Base-by-base conservation (phyloP, 768 basidiomycete species). In the Coprinellus aureogranulatus region DNA sequence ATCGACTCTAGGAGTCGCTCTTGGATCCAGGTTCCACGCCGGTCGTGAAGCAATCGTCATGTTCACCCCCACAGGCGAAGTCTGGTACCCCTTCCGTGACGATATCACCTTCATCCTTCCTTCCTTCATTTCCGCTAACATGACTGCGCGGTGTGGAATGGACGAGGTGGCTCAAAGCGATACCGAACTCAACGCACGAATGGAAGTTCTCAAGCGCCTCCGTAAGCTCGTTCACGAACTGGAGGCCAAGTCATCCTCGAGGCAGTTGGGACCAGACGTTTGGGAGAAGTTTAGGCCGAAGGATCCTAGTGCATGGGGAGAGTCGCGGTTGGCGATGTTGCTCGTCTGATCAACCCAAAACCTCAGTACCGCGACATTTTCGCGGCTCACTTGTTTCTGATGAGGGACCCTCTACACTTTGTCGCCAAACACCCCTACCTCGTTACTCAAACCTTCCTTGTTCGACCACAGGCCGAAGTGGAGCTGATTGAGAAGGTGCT, bases 81-180 rank as follows among this genome's bases (percentile, higher is more conserved):
- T 84, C 1, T 80, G 82, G 75, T 58, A 65, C 2, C 81, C 82
- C 57, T 62, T 71, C 18, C 72, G 73, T 11, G 63, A 73, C n/a
- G 87, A 91, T 58, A 73, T 88, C 62, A 75, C 78, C 64, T 89
- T 86, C 66, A 63, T 75, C 25, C 72, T 89, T n/a, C 87, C 88
- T 0, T 68, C 72, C n/a, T 77, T 88, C 63, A 71, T 83, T 25
- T 66, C 81, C 14, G 51, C 59, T 41, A 75, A 81, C 58, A 72
- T 85, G 8, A 73, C 77, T 0, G 61, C 61, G 34, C 76, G 83
- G 30, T 87, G 86, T 64, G 85, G 86, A 1, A 41, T 42, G 0
- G 57, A 63, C 1, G 62, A 61, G 0, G 54, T 66, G 23, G 67
- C 80, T 0, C 42, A 50, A 8, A 73, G 67, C 27, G 63, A 65